Evolutionary conservation across 192 early-diverging fungal species (phyloP).

Genomic region (Phycomyces nitens): DNA sequence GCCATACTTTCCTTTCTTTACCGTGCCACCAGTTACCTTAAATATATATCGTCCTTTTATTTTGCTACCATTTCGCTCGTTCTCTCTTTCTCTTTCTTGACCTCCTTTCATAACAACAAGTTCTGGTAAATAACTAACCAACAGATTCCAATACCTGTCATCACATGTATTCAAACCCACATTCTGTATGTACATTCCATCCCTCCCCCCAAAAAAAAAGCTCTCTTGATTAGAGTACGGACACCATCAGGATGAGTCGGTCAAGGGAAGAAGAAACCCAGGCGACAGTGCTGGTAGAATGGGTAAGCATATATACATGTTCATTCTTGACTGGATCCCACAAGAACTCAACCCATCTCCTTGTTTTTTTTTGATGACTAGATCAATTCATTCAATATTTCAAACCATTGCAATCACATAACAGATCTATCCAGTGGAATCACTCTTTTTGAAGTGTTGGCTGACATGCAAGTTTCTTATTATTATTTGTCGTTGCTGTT

Average conservation of each 20-base stretch:
- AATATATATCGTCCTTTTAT: no score
- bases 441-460: conserved; percentile 76
- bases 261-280: conserved; percentile 11
- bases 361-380: conserved; percentile 23
- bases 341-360: neutral
- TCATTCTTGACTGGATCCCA: neutral
- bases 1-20: no score
- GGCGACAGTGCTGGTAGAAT: conserved; percentile 32
- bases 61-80: no score
- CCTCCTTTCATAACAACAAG: no score
- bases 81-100: no score
- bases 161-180: no score
- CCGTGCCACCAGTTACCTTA: no score
- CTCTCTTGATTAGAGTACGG: no score
- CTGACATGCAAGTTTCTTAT: conserved; percentile 67
- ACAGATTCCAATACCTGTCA: no score
- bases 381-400: conserved; percentile 67
- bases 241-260: neutral
- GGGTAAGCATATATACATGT: conserved; percentile 26
- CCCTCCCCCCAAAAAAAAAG: no score
- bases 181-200: no score
- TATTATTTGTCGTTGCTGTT: neutral
- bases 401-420: conserved; percentile 39
- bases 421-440: conserved; percentile 78
- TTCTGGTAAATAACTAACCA: no score